Conservation (phyloP, 2,329 filamentous ascomycete genomes). For the Thelonectria rubi region DNA sequence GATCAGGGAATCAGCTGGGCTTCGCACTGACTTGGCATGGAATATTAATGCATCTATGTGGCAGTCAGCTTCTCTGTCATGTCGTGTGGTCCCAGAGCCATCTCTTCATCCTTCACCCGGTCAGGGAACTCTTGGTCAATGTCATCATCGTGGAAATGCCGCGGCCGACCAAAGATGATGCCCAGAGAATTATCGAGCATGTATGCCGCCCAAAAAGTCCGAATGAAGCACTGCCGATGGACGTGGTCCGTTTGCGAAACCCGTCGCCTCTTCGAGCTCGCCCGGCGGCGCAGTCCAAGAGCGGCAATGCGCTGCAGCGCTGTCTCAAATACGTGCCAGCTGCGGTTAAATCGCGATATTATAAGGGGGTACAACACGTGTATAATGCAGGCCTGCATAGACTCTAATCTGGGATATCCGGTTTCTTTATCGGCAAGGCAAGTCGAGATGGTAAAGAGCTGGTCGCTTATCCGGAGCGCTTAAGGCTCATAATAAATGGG, state of each 20-base stretch:
- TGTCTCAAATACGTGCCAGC: constrained; percentile 68
- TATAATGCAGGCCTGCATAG: constrained; percentile 65
- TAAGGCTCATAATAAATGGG: too few species aligned
- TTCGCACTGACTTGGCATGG: constrained; percentile 50
- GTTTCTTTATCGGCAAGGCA: constrained; percentile 58
- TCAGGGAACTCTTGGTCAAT: constrained; percentile 69
- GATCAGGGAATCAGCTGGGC: background rate
- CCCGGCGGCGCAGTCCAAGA: constrained; percentile 49
- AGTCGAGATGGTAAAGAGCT: constrained; percentile 54
- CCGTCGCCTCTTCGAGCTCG: constrained; percentile 33
- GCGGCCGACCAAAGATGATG: constrained; percentile 68
- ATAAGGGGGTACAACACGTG: constrained; percentile 67
- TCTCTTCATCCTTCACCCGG: constrained; percentile 63
- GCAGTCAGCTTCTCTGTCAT: constrained; percentile 50
- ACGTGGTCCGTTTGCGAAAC: constrained; percentile 50
- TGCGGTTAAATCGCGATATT: constrained; percentile 67
- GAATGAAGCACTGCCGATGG: constrained; percentile 60
- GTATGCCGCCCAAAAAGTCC: constrained; percentile 71
- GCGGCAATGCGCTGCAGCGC: constrained; percentile 61
- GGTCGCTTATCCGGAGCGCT: constrained; percentile 47
- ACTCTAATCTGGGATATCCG: constrained; percentile 63
- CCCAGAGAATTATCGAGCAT: constrained; percentile 70
- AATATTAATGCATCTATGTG: constrained; percentile 59
- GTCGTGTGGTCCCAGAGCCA: constrained; percentile 49
- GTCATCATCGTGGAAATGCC: constrained; percentile 69